Evolutionary conservation across 2,329 filamentous ascomycete species (phyloP), one percentile per base, ranked within the genome.

Genomic region (Emydomyces testavorans): DNA sequence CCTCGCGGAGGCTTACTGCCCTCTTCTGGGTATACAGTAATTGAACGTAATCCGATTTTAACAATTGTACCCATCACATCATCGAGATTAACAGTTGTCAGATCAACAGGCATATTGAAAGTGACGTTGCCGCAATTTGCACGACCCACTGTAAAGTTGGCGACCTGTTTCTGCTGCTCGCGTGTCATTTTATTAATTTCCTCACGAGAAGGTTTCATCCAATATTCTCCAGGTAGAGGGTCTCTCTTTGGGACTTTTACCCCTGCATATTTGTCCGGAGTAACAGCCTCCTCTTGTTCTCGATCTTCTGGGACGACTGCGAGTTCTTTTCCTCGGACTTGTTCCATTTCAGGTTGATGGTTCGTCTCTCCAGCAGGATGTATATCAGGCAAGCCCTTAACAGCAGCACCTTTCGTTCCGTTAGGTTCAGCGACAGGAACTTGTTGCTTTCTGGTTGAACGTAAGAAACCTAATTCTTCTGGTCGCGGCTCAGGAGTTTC

Each of bases 51-150:
- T 36, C 78, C 76, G 41, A 96, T 78, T 45, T 80, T 73, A 29
- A 96, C 84, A 57, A 95, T 82, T 21, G 75, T 77, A 40, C 77
- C 84, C 43, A 78, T 83, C 20, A 98, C 75, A n/a, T 85, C 77
- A 54, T 94, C 85, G 1, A 94, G 67, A 46, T 89, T 78, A 49
- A 93, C 77, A 43, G 73, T 77, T 51, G 78, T 90, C 20, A 98
- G 74, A 65, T 98, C 90, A 28, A 94, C 87, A 1, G 82, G 78
- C 4, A 80, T 73, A 61, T 83, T 79, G 68, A 98, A 98, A 20
- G 77, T 78, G 53, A 98, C 83, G 49, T 79, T 77, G 40, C 92
- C 93, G 55, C 88, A 82, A 50, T 83, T 81, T 21, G 84, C 71
- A 49, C 92, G 85, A 20, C 92, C 92, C 39, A 96, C 84, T 3